Evolutionary conservation across 2,329 filamentous ascomycete species (phyloP).

Genomic region (Sporothrix brunneoviolacea): DNA sequence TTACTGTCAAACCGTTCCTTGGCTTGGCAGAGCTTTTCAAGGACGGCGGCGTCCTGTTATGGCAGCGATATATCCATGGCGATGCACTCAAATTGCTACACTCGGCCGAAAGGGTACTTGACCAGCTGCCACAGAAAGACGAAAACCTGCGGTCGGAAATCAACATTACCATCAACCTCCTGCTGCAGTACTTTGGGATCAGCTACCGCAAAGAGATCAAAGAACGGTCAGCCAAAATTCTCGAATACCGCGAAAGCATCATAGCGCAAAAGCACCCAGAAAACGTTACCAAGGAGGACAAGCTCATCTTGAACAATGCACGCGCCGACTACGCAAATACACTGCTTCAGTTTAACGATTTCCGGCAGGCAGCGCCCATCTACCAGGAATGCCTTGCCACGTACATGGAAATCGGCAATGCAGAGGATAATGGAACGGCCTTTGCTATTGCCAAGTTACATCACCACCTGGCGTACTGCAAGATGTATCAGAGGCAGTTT

Average conservation of each 20-base stretch:
- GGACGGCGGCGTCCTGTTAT: constrained; percentile 17
- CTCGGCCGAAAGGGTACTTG: constrained; percentile 15
- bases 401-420: constrained; percentile 6
- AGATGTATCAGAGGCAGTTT: constrained; percentile 16
- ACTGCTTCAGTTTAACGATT: constrained; percentile 18
- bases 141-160: constrained; percentile 13
- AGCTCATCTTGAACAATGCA: constrained; percentile 12
- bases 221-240: constrained; percentile 13
- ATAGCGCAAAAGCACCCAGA: background rate
- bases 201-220: constrained; percentile 17
- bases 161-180: constrained; percentile 15
- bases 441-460: constrained; percentile 18
- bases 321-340: constrained; percentile 19
- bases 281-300: background rate
- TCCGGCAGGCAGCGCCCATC: constrained; percentile 12
- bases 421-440: constrained; percentile 1
- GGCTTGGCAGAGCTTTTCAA: constrained; percentile 17
- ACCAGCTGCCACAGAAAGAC: constrained; percentile 1
- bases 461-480: constrained; percentile 18
- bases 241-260: constrained; percentile 10
- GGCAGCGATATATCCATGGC: constrained; percentile 15
- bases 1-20: constrained; percentile 15
- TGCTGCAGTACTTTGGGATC: constrained; percentile 18
- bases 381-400: constrained; percentile 14
- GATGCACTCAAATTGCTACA: constrained; percentile 15